Evolutionary conservation across 192 early-diverging fungal genomes (phyloP).

Genomic region (Backusella tuberculispora): DNA sequence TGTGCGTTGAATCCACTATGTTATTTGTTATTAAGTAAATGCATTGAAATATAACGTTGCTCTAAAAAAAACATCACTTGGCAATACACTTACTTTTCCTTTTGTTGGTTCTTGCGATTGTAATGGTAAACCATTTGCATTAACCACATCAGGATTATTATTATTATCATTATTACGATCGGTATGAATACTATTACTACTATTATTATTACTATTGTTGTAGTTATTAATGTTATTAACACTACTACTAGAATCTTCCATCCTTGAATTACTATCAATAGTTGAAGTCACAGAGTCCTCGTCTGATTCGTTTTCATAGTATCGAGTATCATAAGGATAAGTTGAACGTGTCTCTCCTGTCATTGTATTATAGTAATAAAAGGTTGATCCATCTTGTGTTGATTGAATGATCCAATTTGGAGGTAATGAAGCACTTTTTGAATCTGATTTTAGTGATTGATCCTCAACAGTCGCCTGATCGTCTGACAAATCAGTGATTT

Average conservation of each 20-base stretch:
- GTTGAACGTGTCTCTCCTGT: slow-evolving; percentile 41
- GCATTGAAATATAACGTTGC: too few relatives aligned
- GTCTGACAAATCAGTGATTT: background rate
- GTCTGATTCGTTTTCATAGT: background rate
- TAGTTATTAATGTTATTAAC: too few relatives aligned
- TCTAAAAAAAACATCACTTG: background rate
- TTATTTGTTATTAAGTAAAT: background rate
- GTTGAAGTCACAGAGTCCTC: slow-evolving; percentile 12
- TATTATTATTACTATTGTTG: background rate
- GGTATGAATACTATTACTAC: background rate
- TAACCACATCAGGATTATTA: too few relatives aligned
- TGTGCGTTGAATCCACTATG: slow-evolving; percentile 1
- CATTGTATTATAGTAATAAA: slow-evolving; percentile 37
- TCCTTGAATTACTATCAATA: background rate
- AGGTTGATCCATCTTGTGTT: slow-evolving; percentile 36
- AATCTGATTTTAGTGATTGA: background rate
- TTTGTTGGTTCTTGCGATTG: background rate
- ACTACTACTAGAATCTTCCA: background rate
- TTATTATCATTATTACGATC: background rate
- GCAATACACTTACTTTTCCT: background rate
- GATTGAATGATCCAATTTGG: slow-evolving; percentile 22
- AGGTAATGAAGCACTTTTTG: background rate
- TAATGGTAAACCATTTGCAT: background rate
- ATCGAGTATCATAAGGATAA: slow-evolving; percentile 14
- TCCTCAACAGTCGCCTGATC: background rate